These are phyloP conservation scores for Beauveria pseudobassiana DNA, from an alignment of 2,329 filamentous ascomycete species.

Conservation along the genomic window DNA sequence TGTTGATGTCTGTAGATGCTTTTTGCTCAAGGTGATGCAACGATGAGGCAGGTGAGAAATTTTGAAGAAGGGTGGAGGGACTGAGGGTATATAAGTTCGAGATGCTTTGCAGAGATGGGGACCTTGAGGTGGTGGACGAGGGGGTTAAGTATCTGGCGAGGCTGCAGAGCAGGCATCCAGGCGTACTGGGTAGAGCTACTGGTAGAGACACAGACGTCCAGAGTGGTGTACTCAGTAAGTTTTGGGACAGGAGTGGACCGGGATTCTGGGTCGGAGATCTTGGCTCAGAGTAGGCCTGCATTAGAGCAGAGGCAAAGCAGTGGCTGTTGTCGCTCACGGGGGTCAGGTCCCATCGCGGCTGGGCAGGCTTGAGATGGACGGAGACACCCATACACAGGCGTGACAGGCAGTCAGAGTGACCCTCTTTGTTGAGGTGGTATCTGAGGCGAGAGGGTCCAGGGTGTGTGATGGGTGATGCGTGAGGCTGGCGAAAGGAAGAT, in stretches of 20 bases:
- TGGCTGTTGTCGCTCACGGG: constrained; percentile 1
- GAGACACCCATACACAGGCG: no score
- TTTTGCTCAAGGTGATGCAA: not conserved
- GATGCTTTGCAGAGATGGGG: not conserved
- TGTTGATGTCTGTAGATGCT: not conserved
- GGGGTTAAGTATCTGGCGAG: constrained; percentile 11
- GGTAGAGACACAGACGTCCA: not conserved
- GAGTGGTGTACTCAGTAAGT: constrained; percentile 1
- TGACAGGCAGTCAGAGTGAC: not conserved
- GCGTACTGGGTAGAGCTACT: not conserved
- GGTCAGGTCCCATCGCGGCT: constrained; percentile 9
- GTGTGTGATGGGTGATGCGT: not conserved
- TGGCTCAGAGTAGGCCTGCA: constrained; percentile 12
- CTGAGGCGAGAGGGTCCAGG: constrained; percentile 5
- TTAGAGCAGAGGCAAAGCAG: constrained; percentile 7
- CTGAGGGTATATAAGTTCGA: constrained; percentile 12
- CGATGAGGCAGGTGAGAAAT: not conserved
- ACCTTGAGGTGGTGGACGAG: constrained; percentile 5
- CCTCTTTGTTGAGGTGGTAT: constrained; percentile 10
- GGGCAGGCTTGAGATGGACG: constrained; percentile 3
- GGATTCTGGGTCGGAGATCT: constrained; percentile 13
- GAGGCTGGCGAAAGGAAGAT: not conserved
- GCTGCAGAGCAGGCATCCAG: constrained; percentile 5
- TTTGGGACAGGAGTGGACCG: constrained; percentile 11
- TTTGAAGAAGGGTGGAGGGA: constrained; percentile 8